Evolutionary conservation across 129 eudicot species (phyloP), one percentile per base, ranked within the genome.

Genomic region (Helianthus tuberosus): DNA sequence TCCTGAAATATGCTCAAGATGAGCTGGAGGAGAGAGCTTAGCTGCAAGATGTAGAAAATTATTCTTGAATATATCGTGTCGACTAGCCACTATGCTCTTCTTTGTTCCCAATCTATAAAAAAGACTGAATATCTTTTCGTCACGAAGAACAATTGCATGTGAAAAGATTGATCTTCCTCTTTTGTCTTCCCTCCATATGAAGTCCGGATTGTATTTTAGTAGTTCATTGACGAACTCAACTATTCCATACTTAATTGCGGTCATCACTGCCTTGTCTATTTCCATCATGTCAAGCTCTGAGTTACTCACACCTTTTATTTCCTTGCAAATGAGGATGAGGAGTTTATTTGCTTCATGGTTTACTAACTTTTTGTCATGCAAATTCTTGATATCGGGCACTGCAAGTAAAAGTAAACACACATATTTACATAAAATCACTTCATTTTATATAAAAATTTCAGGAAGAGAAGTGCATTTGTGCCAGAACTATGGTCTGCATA

Each of bases 21-120:
- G 89, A 66, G 79, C 27, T 0, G 84, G 79, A 47, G 89, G 89
- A 32, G 89, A 82, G 46, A 85, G 73, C 54, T 85, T 85, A 35
- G 89, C 86, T 0, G 86, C 89, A 27, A 85, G 71, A 82, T 85
- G 89, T 25, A 85, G 73, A 63, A 78, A 85, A 44, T 75, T 85
- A 20, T 85, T 85, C 36, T 81, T 47, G 17, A 85, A 85, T 53
- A 78, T 52, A 75, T 85, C 89, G 51, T 79, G 89, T 23, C 80
- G 66, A 63, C 82, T 81, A n/a, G 86, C 86, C 47, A 85, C 76
- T 8, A 85, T 81, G 74, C 81, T 82, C 58, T 75, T 82, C 67
- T 73, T 79, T 13, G 84, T 82, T 72, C 89, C 89, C 29, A 85
- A 36, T 6, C 39, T 41, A 68, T 81, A 68, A 59, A 85, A 75